Base-by-base conservation (phyloP, 371 early-diverging fungal species). In the Mortierella sp. region DNA sequence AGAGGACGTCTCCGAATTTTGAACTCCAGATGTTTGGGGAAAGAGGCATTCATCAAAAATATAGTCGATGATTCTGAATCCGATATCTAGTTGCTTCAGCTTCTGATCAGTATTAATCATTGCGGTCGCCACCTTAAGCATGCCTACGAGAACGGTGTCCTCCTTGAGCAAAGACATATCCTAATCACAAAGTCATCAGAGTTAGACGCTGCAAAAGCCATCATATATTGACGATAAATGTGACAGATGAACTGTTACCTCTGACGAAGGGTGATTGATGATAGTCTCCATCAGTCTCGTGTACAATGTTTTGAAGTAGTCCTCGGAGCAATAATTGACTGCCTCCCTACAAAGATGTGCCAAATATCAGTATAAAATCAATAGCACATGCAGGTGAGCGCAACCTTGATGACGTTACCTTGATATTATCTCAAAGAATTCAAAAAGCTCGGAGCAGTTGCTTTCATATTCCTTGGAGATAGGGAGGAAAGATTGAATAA, bases 391-490 rank as follows among this genome's bases (percentile, higher is more conserved):
- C 22, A 40, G 40, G 37, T 3, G 24, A 47, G 24, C 12, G n/a
- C 24, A 40, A 1, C 16, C 10, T 14, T 28, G 30, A 55, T 11
- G 3, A 47, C 4, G 1, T 70, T 78, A 78, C 79, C 74, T 81
- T 49, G 77, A 65, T 16, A 86, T 55, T 39, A 71, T 65, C 62
- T 76, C 87, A 63, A 86, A 73, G 35, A 84, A 72, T 52, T 66
- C 83, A 39, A 86, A 83, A 20, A 87, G 74, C 55, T 86, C 86
- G 6, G 74, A 72, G 71, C 87, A 77, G 28, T 86, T 86, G 58
- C 62, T 54, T 40, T 74, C 75, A 64, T 86, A 72, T 40, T 84
- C 74, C 35, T 85, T 85, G 4, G 83, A 39, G 20, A 84, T 67
- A 0, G 86, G 86, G 5, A 86, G 68, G 37, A 86, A 77, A 3